A percentile compares a stretch with the other conserved stretches of the same genome.
Evolutionary conservation across 2,329 filamentous ascomycete genomes (phyloP).

Genomic region (Fusarium sp.): DNA sequence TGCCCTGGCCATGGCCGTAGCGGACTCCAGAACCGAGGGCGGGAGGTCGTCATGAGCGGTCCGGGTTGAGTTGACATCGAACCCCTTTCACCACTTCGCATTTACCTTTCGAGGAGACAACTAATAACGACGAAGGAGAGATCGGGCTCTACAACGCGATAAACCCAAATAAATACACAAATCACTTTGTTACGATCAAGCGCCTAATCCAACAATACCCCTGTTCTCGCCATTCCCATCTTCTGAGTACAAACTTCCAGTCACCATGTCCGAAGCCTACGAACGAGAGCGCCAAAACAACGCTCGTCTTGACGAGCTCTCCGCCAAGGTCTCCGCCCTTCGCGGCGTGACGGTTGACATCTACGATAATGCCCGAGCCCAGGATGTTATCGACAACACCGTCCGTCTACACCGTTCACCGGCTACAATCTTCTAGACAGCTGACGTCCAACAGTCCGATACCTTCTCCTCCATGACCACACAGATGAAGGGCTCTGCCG

Average conservation of each 20-base stretch:
- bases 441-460: constrained; percentile 71
- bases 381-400: constrained; percentile 88
- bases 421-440: not conserved
- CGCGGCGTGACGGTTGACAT: constrained; percentile 97
- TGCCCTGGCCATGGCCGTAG: constrained; percentile 18
- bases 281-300: constrained; percentile 93
- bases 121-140: not conserved
- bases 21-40: constrained; percentile 25
- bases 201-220: constrained; percentile 2
- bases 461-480: constrained; percentile 91
- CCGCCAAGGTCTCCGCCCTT: constrained; percentile 89
- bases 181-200: not conserved
- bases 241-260: not conserved
- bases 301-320: constrained; percentile 90
- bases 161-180: constrained; percentile 6
- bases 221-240: constrained; percentile 12
- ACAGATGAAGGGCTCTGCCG: constrained; percentile 85
- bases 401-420: constrained; percentile 63
- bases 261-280: constrained; percentile 78
- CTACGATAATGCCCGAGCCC: constrained; percentile 92
- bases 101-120: constrained; percentile 6
- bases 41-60: constrained; percentile 35
- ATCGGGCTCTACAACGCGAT: not conserved
- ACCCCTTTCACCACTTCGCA: constrained; percentile 38
- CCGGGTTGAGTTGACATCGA: constrained; percentile 23